Evolutionary conservation across 1,139 yeast genomes (phyloP).

Genomic region (Hemisphaericaspora xylanilytica): DNA sequence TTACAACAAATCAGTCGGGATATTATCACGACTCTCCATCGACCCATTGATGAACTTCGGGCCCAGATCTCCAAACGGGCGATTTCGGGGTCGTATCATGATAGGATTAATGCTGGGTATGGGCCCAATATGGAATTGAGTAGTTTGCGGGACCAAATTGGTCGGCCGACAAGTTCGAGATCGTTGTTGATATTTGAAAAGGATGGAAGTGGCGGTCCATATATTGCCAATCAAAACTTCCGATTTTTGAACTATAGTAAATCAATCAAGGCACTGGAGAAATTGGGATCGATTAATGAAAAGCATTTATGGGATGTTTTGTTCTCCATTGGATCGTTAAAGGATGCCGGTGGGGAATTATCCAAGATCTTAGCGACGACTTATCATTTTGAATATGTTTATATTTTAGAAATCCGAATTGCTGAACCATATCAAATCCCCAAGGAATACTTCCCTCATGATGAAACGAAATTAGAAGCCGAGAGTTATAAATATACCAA

Average conservation of each 20-base stretch:
- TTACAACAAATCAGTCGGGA: conserved; percentile 41
- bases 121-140: conserved; percentile 20
- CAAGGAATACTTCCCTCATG: conserved; percentile 39
- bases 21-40: conserved; percentile 42
- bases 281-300: conserved; percentile 16
- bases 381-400: conserved; percentile 48
- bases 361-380: conserved; percentile 40
- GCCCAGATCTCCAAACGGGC: conserved; percentile 3
- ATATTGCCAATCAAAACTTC: conserved; percentile 46
- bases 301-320: conserved; percentile 39
- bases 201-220: conserved; percentile 62
- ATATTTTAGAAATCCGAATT: conserved; percentile 55
- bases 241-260: conserved; percentile 30
- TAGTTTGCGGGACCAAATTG: conserved; percentile 36
- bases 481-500: conserved; percentile 41
- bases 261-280: conserved; percentile 16
- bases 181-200: conserved; percentile 46
- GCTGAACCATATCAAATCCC: conserved; percentile 45
- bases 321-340: conserved; percentile 39
- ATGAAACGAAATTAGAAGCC: conserved; percentile 38
- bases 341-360: conserved; percentile 40
- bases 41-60: conserved; percentile 25
- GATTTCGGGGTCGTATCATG: background rate
- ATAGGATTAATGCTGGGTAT: conserved; percentile 6
- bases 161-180: conserved; percentile 52